Evolutionary conservation across 2,329 filamentous ascomycete genomes (phyloP).

Genomic region (Aspergillus candidus): DNA sequence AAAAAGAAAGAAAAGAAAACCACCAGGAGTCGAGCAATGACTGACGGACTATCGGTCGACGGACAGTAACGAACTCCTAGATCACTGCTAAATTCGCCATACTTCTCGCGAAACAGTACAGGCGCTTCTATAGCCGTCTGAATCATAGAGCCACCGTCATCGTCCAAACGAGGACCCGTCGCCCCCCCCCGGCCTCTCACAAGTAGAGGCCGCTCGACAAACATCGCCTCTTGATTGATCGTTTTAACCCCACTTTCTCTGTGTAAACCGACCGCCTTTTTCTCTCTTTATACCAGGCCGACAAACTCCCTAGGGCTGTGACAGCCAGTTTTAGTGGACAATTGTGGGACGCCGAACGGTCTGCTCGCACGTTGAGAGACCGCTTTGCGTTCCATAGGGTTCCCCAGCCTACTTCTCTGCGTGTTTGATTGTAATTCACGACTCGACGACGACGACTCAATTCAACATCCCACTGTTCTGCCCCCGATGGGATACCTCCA

Average conservation of each 20-base stretch:
- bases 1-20: too few relatives aligned
- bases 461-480: conserved; percentile 11
- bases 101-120: too few relatives aligned
- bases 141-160: too few relatives aligned
- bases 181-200: not conserved
- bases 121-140: too few relatives aligned
- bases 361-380: conserved; percentile 44
- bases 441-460: conserved; percentile 12
- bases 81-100: too few relatives aligned
- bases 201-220: too few relatives aligned
- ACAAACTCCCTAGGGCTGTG: conserved; percentile 10
- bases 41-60: too few relatives aligned
- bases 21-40: too few relatives aligned
- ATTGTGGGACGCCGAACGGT: conserved; percentile 47
- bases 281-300: not conserved
- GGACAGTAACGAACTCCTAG: too few relatives aligned
- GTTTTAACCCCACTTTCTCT: not conserved
- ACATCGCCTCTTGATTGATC: too few relatives aligned
- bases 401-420: conserved; percentile 35
- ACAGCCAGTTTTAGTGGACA: conserved; percentile 33
- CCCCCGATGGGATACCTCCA: conserved; percentile 26
- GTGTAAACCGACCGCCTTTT: not conserved
- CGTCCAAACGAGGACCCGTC: too few relatives aligned
- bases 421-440: conserved; percentile 5
- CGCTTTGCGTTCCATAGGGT: conserved; percentile 49